A percentile compares a stretch with the other conserved stretches of the same genome.
phyloP scores from a whole-genome alignment of 78 protist species.

The Dictyostelium capitatum region DNA sequence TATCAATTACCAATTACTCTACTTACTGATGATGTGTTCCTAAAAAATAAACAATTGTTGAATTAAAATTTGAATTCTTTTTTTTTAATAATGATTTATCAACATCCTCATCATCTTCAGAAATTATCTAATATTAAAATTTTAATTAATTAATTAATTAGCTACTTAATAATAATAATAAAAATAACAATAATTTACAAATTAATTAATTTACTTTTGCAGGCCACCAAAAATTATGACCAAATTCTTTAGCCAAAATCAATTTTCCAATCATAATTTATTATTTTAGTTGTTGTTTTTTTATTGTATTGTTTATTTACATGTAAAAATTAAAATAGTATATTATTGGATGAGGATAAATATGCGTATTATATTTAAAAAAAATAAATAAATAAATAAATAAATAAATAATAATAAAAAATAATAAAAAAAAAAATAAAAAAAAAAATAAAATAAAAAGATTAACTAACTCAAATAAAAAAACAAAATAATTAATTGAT shows the following conservation, averaged over 20 bases:
- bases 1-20: too few relatives aligned
- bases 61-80: slow-evolving; percentile 13
- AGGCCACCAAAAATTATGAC: slow-evolving; percentile 58
- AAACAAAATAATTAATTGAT: too few relatives aligned
- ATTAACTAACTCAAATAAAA: too few relatives aligned
- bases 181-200: neutral
- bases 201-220: slow-evolving; percentile 22
- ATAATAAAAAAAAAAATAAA: too few relatives aligned
- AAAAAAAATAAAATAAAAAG: too few relatives aligned
- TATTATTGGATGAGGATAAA: too few relatives aligned
- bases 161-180: neutral
- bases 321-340: too few relatives aligned
- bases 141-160: neutral
- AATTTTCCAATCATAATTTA: neutral
- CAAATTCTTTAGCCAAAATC: slow-evolving; percentile 49
- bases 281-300: neutral
- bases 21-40: slow-evolving; percentile 49
- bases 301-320: neutral
- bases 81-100: slow-evolving; percentile 30
- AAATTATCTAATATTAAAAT: slow-evolving; percentile 12
- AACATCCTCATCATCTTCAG: slow-evolving; percentile 6
- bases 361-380: too few relatives aligned
- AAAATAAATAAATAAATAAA: too few relatives aligned
- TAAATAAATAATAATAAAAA: too few relatives aligned
- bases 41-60: slow-evolving; percentile 41